A percentile compares a stretch with the other conserved stretches of the same genome.
phyloP scores from a whole-genome alignment of 2,329 filamentous ascomycete genomes.

The Hymenoscyphus fraxineus region DNA sequence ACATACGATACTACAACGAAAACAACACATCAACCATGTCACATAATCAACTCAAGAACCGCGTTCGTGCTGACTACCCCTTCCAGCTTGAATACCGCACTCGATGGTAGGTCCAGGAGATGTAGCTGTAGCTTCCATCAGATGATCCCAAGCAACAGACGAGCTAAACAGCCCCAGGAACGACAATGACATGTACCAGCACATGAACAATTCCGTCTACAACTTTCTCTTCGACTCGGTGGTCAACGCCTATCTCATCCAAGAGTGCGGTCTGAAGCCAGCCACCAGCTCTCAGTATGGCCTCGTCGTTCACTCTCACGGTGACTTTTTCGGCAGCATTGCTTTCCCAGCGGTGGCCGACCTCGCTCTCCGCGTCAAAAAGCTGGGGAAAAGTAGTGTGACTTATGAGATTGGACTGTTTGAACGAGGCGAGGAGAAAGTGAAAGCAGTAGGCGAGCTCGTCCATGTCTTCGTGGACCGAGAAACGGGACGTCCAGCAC shows the following conservation, averaged over 20 bases:
- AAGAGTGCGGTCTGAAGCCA: constrained; percentile 70
- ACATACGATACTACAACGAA: background rate
- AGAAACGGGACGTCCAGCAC: constrained; percentile 62
- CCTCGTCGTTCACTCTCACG: constrained; percentile 80
- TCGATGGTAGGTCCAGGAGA: constrained; percentile 58
- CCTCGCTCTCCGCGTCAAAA: constrained; percentile 75
- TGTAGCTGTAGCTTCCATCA: background rate
- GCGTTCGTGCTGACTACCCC: constrained; percentile 68
- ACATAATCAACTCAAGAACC: constrained; percentile 46
- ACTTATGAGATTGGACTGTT: constrained; percentile 89
- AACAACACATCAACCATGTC: constrained; percentile 21
- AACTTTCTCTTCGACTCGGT: constrained; percentile 71
- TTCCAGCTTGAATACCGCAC: constrained; percentile 81
- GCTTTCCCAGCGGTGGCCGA: constrained; percentile 80
- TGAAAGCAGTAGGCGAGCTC: constrained; percentile 82
- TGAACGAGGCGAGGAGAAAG: constrained; percentile 64
- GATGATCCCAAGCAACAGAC: constrained; percentile 6
- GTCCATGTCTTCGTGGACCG: constrained; percentile 86
- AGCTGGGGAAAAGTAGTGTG: constrained; percentile 80
- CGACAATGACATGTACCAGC: constrained; percentile 93
- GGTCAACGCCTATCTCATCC: constrained; percentile 83
- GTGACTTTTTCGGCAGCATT: constrained; percentile 78
- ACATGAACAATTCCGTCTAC: constrained; percentile 90
- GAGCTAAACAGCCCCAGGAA: constrained; percentile 50
- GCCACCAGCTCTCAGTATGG: constrained; percentile 69